A percentile compares a stretch with the other conserved stretches of the same genome.
phyloP scores from a whole-genome alignment of 768 basidiomycete genomes.

The Tricholoma bakamatsutake region DNA sequence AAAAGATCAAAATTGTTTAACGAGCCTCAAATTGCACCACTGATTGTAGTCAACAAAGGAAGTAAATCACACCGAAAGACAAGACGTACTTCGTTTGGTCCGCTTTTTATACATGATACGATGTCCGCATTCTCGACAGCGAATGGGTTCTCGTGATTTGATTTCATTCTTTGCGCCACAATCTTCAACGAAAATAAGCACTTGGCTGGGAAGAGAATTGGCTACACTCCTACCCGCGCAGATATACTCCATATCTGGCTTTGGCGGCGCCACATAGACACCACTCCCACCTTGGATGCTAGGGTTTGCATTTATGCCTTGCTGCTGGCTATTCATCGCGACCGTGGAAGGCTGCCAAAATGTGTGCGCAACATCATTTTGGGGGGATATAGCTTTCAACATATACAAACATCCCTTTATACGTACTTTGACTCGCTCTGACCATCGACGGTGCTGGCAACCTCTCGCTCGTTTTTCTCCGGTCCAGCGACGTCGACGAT shows the following conservation, averaged over 20 bases:
- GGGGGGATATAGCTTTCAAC: background rate
- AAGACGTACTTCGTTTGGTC: constrained; percentile 81
- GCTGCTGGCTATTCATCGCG: constrained; percentile 23
- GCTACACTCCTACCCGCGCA: constrained; percentile 60
- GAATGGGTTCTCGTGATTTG: constrained; percentile 85
- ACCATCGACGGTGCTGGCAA: too few relatives aligned
- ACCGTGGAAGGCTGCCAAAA: background rate
- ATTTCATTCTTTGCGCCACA: constrained; percentile 93
- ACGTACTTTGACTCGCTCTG: too few relatives aligned
- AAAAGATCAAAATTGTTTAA: constrained; percentile 23
- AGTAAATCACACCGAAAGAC: constrained; percentile 1
- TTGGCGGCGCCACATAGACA: constrained; percentile 32
- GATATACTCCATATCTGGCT: constrained; percentile 75
- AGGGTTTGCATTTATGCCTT: constrained; percentile 11
- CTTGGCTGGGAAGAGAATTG: background rate
- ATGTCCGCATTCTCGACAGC: constrained; percentile 95
- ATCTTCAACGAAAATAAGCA: constrained; percentile 41
- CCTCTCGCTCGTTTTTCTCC: background rate
- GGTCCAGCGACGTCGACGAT: too few relatives aligned
- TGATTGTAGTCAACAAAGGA: constrained; percentile 19
- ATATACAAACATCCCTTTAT: background rate
- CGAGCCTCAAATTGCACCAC: constrained; percentile 87
- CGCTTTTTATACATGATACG: constrained; percentile 99
- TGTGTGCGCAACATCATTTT: too few relatives aligned
- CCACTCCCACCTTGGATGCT: constrained; percentile 17